Base-by-base conservation (phyloP, 78 protist species). In the Planoprotostelium fungivorum region DNA sequence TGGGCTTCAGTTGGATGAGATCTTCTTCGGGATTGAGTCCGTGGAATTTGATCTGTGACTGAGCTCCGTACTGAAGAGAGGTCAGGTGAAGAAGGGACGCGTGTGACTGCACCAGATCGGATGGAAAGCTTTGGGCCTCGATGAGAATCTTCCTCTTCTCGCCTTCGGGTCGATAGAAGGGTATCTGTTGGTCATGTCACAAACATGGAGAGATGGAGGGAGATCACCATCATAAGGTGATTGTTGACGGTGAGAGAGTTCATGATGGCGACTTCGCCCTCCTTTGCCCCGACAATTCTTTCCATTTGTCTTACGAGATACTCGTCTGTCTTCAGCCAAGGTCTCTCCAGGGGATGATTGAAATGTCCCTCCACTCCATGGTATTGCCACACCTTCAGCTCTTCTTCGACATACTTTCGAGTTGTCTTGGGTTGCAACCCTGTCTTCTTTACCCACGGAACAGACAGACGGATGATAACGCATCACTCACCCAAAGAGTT, bases 81-180 rank as follows among this genome's bases (percentile, higher is more conserved):
- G 34, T 35, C n/a, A 25, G 37, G 10, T 36, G 37, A 37, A 28
- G 29, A 0, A 0, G 1, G 87, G 28, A 25, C 31, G 38, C 38
- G 25, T 38, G 37, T 37, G 0, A 37, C 83, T 0, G 38, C 84
- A 94, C 95, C 84, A 93, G 93, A 88, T 98, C 99, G 0, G 96
- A 93, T 28, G 99, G 99, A 89, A 98, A 98, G n/a, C 98, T 97
- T n/a, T 94, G 85, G 28, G 35, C 86, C 94, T 98, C 99, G 37
- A 95, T 90, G 35, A 98, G 84, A 36, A 98, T 94, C 91, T 98
- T 98, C 88, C 39, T 86, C 29, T 97, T 83, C 39, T 29, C 29
- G 0, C 35, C 89, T 9, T 96, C 94, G 29, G 99, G 99, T 16
- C 92, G 63, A 86, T 98, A 98, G 86, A 98, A 98, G 16, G 73